These are phyloP conservation scores for Orbilia javanica DNA, from an alignment of 2,329 filamentous ascomycete genomes.

Conservation along the genomic window DNA sequence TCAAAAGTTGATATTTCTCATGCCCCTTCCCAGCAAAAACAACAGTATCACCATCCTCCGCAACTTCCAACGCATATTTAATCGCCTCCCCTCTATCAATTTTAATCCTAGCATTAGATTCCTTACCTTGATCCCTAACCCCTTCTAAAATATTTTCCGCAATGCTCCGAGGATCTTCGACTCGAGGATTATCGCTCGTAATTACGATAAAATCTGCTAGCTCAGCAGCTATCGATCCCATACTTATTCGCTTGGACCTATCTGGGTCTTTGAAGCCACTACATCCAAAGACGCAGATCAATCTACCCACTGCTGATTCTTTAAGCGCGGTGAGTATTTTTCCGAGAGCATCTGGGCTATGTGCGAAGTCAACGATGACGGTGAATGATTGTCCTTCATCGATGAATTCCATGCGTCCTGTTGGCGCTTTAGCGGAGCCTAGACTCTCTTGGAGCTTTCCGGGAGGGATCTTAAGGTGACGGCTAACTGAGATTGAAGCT, in stretches of 20 bases:
- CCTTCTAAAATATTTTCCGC: constrained; percentile 27
- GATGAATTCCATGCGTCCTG: constrained; percentile 50
- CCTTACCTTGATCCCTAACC: constrained; percentile 1
- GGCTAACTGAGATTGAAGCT: constrained; percentile 9
- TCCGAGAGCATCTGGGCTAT: constrained; percentile 20
- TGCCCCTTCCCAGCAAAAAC: constrained; percentile 47
- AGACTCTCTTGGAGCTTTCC: constrained; percentile 6
- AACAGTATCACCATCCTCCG: constrained; percentile 27
- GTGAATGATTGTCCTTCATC: constrained; percentile 36
- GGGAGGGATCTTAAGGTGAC: constrained; percentile 11
- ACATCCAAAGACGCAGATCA: constrained; percentile 40
- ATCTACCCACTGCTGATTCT: neutral
- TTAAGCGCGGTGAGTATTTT: constrained; percentile 28
- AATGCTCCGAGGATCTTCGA: constrained; percentile 26
- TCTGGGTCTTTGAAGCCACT: constrained; percentile 27
- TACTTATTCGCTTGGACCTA: constrained; percentile 20
- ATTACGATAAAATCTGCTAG: constrained; percentile 36
- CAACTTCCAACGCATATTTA: constrained; percentile 33
- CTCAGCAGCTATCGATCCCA: constrained; percentile 31
- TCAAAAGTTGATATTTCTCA: constrained; percentile 38
- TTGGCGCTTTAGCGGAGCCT: constrained; percentile 12
- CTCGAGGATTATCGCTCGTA: constrained; percentile 44
- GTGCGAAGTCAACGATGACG: constrained; percentile 42
- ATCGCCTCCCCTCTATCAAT: constrained; percentile 39
- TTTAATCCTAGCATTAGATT: neutral